Percentiles rank a stretch among this genome's conserved stretches.
phyloP scores from a whole-genome alignment of 2,329 filamentous ascomycete genomes.

The Stagonosporopsis cucurbitacearum region DNA sequence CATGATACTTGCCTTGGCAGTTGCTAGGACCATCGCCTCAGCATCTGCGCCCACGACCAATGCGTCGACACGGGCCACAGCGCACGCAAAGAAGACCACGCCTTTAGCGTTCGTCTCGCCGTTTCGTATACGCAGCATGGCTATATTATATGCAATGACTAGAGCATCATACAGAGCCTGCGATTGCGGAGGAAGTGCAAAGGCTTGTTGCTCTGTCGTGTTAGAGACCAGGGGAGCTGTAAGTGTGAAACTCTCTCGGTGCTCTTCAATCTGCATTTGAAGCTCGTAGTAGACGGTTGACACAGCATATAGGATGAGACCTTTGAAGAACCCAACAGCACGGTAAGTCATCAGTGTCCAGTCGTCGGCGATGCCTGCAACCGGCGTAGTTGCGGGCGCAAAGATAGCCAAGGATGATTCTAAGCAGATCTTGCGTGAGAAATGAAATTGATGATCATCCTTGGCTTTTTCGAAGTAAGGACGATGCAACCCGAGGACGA shows the following conservation, averaged over 20 bases:
- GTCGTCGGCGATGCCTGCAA: slow-evolving; percentile 28
- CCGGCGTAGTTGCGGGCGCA: slow-evolving; percentile 19
- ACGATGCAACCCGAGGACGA: slow-evolving; percentile 62
- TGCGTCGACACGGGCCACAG: slow-evolving; percentile 35
- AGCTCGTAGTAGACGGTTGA: slow-evolving; percentile 36
- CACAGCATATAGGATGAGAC: slow-evolving; percentile 30
- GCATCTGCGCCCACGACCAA: slow-evolving; percentile 22
- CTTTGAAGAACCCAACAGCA: slow-evolving; percentile 35
- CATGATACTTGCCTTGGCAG: slow-evolving; percentile 25
- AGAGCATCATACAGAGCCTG: slow-evolving; percentile 22
- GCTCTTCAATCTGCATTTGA: slow-evolving; percentile 31
- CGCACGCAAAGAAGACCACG: slow-evolving; percentile 26
- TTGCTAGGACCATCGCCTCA: slow-evolving; percentile 25
- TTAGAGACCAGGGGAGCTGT: slow-evolving; percentile 19
- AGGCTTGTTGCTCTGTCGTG: not conserved
- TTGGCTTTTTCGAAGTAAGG: slow-evolving; percentile 55
- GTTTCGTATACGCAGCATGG: slow-evolving; percentile 24
- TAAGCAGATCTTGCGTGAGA: slow-evolving; percentile 57
- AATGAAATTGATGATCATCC: slow-evolving; percentile 57
- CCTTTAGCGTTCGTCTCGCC: slow-evolving; percentile 40
- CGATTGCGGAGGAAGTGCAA: slow-evolving; percentile 20
- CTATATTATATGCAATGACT: slow-evolving; percentile 11
- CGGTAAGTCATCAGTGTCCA: slow-evolving; percentile 28
- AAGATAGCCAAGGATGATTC: slow-evolving; percentile 45
- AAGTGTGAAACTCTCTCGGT: slow-evolving; percentile 7